These are phyloP conservation scores for Thelonectria blattea DNA, from an alignment of 2,329 filamentous ascomycete species.

Conservation along the genomic window DNA sequence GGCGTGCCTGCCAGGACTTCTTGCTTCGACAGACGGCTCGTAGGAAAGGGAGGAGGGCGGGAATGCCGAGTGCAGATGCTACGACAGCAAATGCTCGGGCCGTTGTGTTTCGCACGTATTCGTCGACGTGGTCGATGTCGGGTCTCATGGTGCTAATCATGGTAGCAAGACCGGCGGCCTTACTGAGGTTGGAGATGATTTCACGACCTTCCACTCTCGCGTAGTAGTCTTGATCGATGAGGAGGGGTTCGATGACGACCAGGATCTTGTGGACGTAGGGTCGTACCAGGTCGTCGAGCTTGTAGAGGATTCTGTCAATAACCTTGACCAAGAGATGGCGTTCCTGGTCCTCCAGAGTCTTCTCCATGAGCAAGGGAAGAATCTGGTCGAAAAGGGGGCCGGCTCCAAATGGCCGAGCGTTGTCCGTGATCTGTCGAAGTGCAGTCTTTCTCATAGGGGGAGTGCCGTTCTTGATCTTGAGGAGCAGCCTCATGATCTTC, in stretches of 20 bases:
- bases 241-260: slow-evolving; percentile 97
- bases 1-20: slow-evolving; percentile 97
- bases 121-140: slow-evolving; percentile 97
- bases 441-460: slow-evolving; percentile 99
- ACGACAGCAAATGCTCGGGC: slow-evolving; percentile 97
- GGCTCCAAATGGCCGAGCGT: slow-evolving; percentile 93
- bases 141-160: slow-evolving; percentile 99
- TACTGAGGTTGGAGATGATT: slow-evolving; percentile 97
- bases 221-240: slow-evolving; percentile 99
- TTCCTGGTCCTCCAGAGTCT: slow-evolving; percentile 95
- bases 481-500: slow-evolving; percentile 95
- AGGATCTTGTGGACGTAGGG: slow-evolving; percentile 98
- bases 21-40: slow-evolving; percentile 96
- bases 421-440: slow-evolving; percentile 94
- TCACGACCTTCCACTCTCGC: slow-evolving; percentile 97
- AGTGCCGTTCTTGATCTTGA: slow-evolving; percentile 99
- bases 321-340: slow-evolving; percentile 98
- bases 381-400: slow-evolving; percentile 97
- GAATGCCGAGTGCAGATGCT: slow-evolving; percentile 93
- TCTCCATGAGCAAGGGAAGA: slow-evolving; percentile 95
- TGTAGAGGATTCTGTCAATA: slow-evolving; percentile 97
- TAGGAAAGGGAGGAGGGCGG: slow-evolving; percentile 91
- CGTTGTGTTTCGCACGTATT: slow-evolving; percentile 98
- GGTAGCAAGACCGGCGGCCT: slow-evolving; percentile 93
- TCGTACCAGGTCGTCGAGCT: slow-evolving; percentile 93